These are phyloP conservation scores for Diaporthe sp. DNA, from an alignment of 2,329 filamentous ascomycete species.

Conservation along the genomic window DNA sequence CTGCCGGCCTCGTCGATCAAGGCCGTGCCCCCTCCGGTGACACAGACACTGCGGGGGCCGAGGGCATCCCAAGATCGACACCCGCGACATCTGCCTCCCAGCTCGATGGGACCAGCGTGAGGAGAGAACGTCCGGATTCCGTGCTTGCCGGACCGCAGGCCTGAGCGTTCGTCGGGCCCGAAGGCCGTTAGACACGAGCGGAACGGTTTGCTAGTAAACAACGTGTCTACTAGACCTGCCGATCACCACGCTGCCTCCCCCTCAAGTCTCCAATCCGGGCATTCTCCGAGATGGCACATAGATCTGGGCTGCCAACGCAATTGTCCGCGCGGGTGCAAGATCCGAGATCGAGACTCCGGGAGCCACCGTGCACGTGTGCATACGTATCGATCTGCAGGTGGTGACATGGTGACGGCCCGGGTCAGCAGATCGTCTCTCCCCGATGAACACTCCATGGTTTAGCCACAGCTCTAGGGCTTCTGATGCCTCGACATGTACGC, in stretches of 20 bases:
- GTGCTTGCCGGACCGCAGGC: neutral
- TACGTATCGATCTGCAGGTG: neutral
- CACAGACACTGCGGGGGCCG: slow-evolving; percentile 13
- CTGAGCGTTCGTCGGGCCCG: slow-evolving; percentile 5
- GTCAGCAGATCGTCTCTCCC: neutral
- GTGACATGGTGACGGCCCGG: slow-evolving; percentile 17
- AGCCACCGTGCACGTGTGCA: neutral
- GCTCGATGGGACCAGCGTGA: neutral
- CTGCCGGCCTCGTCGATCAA: neutral
- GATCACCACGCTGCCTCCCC: slow-evolving; percentile 6
- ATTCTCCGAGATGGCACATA: neutral
- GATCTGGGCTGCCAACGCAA: neutral
- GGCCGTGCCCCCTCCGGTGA: neutral
- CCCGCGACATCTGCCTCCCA: neutral
- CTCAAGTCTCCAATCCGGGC: neutral
- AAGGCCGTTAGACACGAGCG: neutral
- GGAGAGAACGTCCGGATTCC: no score
- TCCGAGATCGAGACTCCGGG: slow-evolving; percentile 17
- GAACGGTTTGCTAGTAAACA: neutral
- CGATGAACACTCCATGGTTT: slow-evolving; percentile 15
- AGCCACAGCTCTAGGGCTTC: neutral
- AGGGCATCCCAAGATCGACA: neutral
- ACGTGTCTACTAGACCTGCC: neutral
- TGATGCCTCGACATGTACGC: neutral
- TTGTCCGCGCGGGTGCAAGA: slow-evolving; percentile 11